Evolutionary conservation across 495 filamentous ascomycete species (phyloP), one percentile per base, ranked within the genome.

Genomic region (Amniculicola lignicola): DNA sequence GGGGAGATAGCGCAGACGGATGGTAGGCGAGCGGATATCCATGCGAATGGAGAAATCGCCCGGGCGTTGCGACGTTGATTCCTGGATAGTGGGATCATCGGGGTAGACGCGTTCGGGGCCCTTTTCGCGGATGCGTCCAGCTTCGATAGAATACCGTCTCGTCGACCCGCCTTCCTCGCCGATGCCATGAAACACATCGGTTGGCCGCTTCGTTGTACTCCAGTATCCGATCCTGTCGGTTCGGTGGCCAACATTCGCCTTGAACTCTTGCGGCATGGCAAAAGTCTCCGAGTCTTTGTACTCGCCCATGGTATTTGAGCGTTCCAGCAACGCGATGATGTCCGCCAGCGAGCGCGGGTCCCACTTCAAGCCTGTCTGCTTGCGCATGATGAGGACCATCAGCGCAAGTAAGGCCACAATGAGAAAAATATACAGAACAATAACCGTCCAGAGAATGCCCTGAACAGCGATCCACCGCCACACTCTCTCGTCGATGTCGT

Each of bases 381-480:
- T 73, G 21, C 77, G 70, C 15, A 78, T 44, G 27, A 81, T 63
- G 41, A 72, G 78, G 67, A 72, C 57, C 16, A 86, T 65, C 5
- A 87, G 55, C 15, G 75, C 59, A 24, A 79, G 49, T 2, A 84
- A 67, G 3, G 82, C 84, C 35, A 83, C 62, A 3, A 82, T 62
- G 54, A 90, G 64, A 2, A 88, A 69, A 4, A 85, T 68, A 67
- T 95, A 96, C 0, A 90, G 63, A 12, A 73, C 86, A 28, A 91
- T 81, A 31, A 90, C 70, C 1, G 83, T 81, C 90, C 90, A 96
- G 7, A 84, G 85, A 18, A 91, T 75, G 2, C 82, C 80, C 54
- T 87, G 81, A 1, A 88, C 87, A 0, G 85, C 77, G 5, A 87
- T 77, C 90, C 90, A 96, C 27, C 73, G 77, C 88, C 88, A 96